Conservation (phyloP, 2,329 filamentous ascomycete genomes). For the Neofusicoccum parvum region DNA sequence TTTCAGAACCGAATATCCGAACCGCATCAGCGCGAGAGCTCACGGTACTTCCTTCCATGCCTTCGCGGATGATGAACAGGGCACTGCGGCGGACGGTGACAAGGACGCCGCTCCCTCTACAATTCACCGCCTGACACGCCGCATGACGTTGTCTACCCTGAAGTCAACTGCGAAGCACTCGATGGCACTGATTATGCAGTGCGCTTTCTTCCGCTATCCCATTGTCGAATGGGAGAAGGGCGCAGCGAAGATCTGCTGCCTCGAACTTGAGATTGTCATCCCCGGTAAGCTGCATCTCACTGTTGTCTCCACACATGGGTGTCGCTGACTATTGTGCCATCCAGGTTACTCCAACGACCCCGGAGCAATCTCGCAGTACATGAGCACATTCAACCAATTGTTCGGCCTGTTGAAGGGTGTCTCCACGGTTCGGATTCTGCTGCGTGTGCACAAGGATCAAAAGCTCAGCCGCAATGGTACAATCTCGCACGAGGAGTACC, state of each 20-base stretch:
- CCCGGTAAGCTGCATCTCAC: not conserved
- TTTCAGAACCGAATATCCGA: not conserved
- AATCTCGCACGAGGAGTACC: not conserved
- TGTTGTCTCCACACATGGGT: not conserved
- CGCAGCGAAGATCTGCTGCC: not conserved
- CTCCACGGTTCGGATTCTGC: not conserved
- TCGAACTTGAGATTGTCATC: not conserved
- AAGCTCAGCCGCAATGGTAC: not conserved
- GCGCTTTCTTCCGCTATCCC: not conserved
- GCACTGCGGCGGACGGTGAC: not conserved
- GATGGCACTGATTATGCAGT: not conserved
- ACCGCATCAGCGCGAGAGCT: not conserved
- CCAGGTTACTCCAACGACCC: not conserved
- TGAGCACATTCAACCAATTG: not conserved
- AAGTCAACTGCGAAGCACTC: not conserved
- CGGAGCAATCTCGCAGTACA: not conserved
- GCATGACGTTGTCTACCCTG: not conserved
- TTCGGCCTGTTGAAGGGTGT: not conserved
- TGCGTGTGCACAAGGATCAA: not conserved
- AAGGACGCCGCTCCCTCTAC: not conserved
- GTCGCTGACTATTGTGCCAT: not conserved
- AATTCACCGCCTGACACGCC: not conserved
- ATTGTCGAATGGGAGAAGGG: not conserved
- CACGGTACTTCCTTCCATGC: not conserved
- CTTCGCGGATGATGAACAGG: not conserved